phyloP scores from a whole-genome alignment of 768 basidiomycete species.

The Trametes coccinea region DNA sequence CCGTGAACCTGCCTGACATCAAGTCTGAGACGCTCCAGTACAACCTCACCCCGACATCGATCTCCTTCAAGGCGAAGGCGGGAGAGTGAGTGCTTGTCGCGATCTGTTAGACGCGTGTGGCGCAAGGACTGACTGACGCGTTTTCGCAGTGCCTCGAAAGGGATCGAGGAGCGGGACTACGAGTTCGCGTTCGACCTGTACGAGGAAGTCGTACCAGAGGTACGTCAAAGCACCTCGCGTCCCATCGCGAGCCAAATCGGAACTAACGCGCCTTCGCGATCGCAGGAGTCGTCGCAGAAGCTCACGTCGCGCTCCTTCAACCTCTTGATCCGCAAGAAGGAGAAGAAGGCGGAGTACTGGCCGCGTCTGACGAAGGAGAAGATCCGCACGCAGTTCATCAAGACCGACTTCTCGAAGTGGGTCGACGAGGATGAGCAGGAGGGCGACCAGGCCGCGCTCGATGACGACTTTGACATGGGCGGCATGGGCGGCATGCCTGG shows the following conservation, averaged over 20 bases:
- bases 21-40: constrained; percentile 56
- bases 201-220: constrained; percentile 76
- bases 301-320: constrained; percentile 68
- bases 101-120: background rate
- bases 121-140: constrained; percentile 18
- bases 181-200: constrained; percentile 77
- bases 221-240: constrained; percentile 34
- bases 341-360: constrained; percentile 79
- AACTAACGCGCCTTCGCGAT: background rate
- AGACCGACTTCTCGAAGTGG: constrained; percentile 96
- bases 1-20: constrained; percentile 82
- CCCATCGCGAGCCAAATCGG: background rate
- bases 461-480: constrained; percentile 43
- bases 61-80: constrained; percentile 67
- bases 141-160: constrained; percentile 37
- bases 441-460: constrained; percentile 44
- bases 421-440: constrained; percentile 98
- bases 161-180: constrained; percentile 60
- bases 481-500: constrained; percentile 44
- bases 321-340: constrained; percentile 81
- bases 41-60: constrained; percentile 52
- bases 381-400: constrained; percentile 74
- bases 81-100: constrained; percentile 50
- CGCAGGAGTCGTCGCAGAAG: constrained; percentile 56
- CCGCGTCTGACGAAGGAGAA: constrained; percentile 91